Evolutionary conservation across 208 protist genomes (phyloP).

Genomic region (Histomonas meleagridis): DNA sequence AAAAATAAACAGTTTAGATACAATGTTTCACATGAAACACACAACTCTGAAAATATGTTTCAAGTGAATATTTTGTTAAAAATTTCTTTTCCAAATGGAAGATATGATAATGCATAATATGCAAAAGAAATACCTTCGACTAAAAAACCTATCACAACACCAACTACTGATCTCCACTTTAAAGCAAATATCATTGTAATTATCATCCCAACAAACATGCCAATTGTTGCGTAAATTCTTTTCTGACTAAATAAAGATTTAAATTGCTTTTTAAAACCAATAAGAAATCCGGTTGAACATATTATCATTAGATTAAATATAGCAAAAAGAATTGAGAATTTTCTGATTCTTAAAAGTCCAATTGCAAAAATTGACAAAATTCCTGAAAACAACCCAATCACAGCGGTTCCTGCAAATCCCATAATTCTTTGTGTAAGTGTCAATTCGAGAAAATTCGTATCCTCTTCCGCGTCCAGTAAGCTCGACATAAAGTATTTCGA

Average conservation of each 20-base stretch:
- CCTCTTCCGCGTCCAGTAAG: too few relatives aligned
- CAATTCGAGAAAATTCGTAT: neutral
- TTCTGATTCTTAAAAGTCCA: neutral
- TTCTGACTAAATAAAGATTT: neutral
- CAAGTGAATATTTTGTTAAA: neutral
- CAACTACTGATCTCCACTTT: neutral
- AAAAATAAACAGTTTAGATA: too few relatives aligned
- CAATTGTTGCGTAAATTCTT: neutral
- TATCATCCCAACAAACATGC: neutral
- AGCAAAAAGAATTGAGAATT: neutral
- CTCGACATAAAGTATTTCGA: too few relatives aligned
- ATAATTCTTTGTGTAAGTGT: neutral
- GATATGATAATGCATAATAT: neutral
- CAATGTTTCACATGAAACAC: too few relatives aligned
- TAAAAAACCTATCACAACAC: neutral
- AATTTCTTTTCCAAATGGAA: neutral
- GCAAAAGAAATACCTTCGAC: conserved; percentile 7
- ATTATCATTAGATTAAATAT: conserved; percentile 23
- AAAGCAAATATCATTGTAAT: conserved; percentile 22
- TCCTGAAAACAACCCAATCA: neutral
- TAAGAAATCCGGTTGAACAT: neutral
- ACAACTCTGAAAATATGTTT: too few relatives aligned
- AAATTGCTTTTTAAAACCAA: neutral
- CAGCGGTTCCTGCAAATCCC: neutral
- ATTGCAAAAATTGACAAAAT: neutral